Evolutionary conservation across 2,329 filamentous ascomycete genomes (phyloP).

Genomic region (Cytospora paraplurivora): DNA sequence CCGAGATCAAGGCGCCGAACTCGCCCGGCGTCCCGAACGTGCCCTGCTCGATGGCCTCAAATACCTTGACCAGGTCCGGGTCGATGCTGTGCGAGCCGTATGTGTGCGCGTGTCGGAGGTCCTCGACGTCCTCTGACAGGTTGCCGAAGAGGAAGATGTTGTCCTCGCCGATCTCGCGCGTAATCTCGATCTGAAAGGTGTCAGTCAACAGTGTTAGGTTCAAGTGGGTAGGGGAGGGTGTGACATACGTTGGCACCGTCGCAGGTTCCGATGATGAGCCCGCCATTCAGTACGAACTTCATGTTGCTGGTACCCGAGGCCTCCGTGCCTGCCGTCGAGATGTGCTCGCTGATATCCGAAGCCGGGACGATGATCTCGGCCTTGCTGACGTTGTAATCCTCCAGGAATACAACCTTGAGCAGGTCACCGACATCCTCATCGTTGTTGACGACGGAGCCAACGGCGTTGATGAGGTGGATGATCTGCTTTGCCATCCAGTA

Average conservation of each 20-base stretch:
- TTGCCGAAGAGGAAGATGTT: conserved; percentile 99
- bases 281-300: conserved; percentile 98
- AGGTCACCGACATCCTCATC: conserved; percentile 90
- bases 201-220: conserved; percentile 24
- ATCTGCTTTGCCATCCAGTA: conserved; percentile 99
- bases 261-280: conserved; percentile 95
- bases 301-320: conserved; percentile 92
- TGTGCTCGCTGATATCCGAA: conserved; percentile 96
- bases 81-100: conserved; percentile 82
- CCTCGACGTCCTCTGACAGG: conserved; percentile 93
- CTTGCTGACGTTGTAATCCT: conserved; percentile 99
- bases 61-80: conserved; percentile 75
- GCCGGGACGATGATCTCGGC: conserved; percentile 95
- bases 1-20: conserved; percentile 81
- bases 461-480: conserved; percentile 93
- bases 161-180: conserved; percentile 90
- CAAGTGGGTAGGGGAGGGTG: not conserved
- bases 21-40: conserved; percentile 78
- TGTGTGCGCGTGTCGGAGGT: conserved; percentile 86
- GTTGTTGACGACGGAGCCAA: conserved; percentile 87
- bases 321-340: conserved; percentile 96
- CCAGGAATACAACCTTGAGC: conserved; percentile 94
- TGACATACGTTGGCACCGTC: conserved; percentile 89
- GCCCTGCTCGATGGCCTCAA: conserved; percentile 76
- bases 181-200: conserved; percentile 79